These are phyloP conservation scores for Cryoendolithus antarcticus DNA, from an alignment of 2,329 filamentous ascomycete genomes.

Conservation along the genomic window DNA sequence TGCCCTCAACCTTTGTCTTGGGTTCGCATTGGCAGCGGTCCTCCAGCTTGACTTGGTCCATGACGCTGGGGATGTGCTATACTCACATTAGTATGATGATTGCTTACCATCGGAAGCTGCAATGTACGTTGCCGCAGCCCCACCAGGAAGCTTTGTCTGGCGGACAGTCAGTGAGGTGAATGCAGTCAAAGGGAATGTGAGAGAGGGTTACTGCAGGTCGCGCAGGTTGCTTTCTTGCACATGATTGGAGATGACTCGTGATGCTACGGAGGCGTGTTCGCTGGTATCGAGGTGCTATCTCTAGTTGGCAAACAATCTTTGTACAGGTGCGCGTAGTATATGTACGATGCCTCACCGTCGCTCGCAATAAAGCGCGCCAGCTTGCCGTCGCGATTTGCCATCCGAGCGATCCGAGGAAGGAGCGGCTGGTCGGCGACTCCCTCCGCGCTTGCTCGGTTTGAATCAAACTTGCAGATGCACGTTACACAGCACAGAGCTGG, in stretches of 20 bases:
- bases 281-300: neutral
- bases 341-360: too few relatives aligned
- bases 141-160: slow-evolving; percentile 22
- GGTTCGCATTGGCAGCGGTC: slow-evolving; percentile 57
- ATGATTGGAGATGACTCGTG: slow-evolving; percentile 28
- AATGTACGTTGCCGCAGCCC: slow-evolving; percentile 16
- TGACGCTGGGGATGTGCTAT: slow-evolving; percentile 45
- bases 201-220: slow-evolving; percentile 45
- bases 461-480: too few relatives aligned
- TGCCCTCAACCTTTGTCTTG: slow-evolving; percentile 47
- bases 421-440: neutral
- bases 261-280: neutral
- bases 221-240: slow-evolving; percentile 54
- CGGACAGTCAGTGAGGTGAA: slow-evolving; percentile 1
- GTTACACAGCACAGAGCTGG: too few relatives aligned
- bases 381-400: neutral
- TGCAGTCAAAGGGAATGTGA: neutral
- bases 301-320: too few relatives aligned
- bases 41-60: slow-evolving; percentile 45
- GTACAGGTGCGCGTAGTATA: too few relatives aligned
- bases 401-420: neutral
- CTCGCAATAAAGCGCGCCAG: too few relatives aligned
- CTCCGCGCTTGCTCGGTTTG: neutral
- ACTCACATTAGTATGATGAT: too few relatives aligned
- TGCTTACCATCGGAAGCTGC: too few relatives aligned